These are phyloP conservation scores for Curvularia spicifera DNA, from an alignment of 2,329 filamentous ascomycete species.

Conservation along the genomic window DNA sequence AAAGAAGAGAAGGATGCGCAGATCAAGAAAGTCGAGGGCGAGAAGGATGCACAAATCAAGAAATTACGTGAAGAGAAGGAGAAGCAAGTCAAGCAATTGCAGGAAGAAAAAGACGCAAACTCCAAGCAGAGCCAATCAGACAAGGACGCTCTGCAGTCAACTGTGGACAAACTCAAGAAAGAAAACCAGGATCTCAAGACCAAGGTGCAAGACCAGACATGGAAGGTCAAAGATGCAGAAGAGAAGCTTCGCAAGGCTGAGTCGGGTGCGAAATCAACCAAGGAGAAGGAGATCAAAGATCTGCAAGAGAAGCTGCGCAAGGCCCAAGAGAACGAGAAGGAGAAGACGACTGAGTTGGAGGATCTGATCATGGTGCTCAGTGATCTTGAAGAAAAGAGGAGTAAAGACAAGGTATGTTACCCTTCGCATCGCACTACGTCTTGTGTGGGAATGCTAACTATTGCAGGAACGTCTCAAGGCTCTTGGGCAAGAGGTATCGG, in stretches of 20 bases:
- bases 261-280: constrained; percentile 12
- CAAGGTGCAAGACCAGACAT: constrained; percentile 53
- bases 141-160: constrained; percentile 24
- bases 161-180: constrained; percentile 21
- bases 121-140: constrained; percentile 29
- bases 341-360: constrained; percentile 56
- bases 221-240: constrained; percentile 56
- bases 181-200: constrained; percentile 39
- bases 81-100: constrained; percentile 1
- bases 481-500: constrained; percentile 53
- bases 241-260: constrained; percentile 51
- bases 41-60: constrained; percentile 43
- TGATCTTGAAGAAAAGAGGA: constrained; percentile 56
- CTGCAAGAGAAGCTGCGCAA: constrained; percentile 55
- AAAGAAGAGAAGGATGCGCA: constrained; percentile 21
- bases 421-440: not conserved
- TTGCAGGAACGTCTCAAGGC: constrained; percentile 56
- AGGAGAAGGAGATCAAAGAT: constrained; percentile 48
- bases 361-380: constrained; percentile 57
- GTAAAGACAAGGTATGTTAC: constrained; percentile 46
- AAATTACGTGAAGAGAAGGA: constrained; percentile 44
- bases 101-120: constrained; percentile 30
- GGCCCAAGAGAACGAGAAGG: constrained; percentile 45
- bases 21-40: constrained; percentile 6
- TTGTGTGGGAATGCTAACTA: not conserved